Base-by-base conservation (phyloP, 805 yeast species). In the Ogataea methylovora region DNA sequence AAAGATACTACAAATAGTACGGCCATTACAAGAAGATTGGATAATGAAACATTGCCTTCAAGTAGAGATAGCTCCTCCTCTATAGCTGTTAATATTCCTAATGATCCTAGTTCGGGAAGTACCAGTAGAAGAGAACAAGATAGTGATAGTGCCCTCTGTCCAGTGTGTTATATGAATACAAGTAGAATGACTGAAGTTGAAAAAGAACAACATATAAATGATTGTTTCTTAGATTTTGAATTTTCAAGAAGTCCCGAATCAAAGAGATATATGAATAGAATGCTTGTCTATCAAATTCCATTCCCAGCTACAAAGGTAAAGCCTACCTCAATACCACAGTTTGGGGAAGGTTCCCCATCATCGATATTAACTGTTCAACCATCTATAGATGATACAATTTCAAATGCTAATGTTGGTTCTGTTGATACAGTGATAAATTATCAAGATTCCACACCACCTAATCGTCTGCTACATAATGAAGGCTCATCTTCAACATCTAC, bases 221-320 rank as follows among this genome's bases (percentile, higher is more conserved):
- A 64, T 6, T 92, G 98, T 54, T 53, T 92, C 13, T 56, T 51
- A 11, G 57, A 56, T 28, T 73, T 82, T 18, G 81, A 79, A 40
- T 76, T 71, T 46, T 71, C 77, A 33, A 80, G 84, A n/a, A 66
- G 75, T 26, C 73, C 77, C 5, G 72, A 71, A 24, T 69, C 71
- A 35, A 67, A 68, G 33, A 56, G 86, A 28, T 61, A 68, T 4
- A 63, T 71, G 21, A 88, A 88, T 53, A 69, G 95, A 39, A 88
- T 92, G 97, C 63, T 92, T 32, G 92, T 87, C 1, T 86, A 84
- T 54, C 72, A 64, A 33, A 63, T 73, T 32, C 76, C 20, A 17
- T 4, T 15, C 6, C 12, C 18, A 4, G 3, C 29, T 6, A 5
- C 10, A 13, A 13, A 17, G 13, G n/a, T 7, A 11, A 15, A 25